A percentile compares a stretch with the other conserved stretches of the same genome.
Evolutionary conservation across 1,284 basidiomycete species (phyloP).

Genomic region (Ustilago crameri): DNA sequence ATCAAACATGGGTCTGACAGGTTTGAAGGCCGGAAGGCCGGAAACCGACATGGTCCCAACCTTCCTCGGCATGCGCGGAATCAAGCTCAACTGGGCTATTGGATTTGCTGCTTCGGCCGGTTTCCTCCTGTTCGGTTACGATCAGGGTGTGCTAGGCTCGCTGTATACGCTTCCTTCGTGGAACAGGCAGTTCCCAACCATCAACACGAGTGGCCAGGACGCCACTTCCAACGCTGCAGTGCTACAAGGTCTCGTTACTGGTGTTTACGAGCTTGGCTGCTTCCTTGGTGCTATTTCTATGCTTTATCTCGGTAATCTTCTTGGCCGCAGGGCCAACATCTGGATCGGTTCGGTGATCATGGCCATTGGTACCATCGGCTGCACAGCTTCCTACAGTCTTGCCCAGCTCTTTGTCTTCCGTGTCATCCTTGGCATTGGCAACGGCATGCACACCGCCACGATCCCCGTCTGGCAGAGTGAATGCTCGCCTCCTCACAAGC

Average conservation of each 20-base stretch:
- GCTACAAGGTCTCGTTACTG: constrained; percentile 61
- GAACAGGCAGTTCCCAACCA: constrained; percentile 52
- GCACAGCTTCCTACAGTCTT: constrained; percentile 52
- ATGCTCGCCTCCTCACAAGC: constrained; percentile 63
- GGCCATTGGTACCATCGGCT: constrained; percentile 57
- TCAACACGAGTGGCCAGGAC: constrained; percentile 43
- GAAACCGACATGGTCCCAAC: constrained; percentile 52
- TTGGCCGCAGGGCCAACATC: constrained; percentile 63
- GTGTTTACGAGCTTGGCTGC: constrained; percentile 66
- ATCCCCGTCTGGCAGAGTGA: constrained; percentile 67
- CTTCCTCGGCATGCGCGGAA: constrained; percentile 54
- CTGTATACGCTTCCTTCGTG: constrained; percentile 62
- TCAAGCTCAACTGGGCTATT: constrained; percentile 56
- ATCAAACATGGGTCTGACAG: constrained; percentile 39
- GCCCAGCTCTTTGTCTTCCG: constrained; percentile 62
- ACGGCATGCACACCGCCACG: constrained; percentile 67
- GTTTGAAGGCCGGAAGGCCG: constrained; percentile 34
- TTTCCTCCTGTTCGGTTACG: constrained; percentile 65
- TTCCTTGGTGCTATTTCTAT: constrained; percentile 63
- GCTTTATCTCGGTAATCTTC: constrained; percentile 59
- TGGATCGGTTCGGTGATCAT: constrained; percentile 64
- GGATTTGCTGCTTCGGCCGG: constrained; percentile 63
- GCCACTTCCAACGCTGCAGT: constrained; percentile 43
- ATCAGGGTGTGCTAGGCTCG: constrained; percentile 66
- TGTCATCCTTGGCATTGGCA: constrained; percentile 63